Conservation (phyloP, 2,329 filamentous ascomycete species). For the Trichoderma sp. region DNA sequence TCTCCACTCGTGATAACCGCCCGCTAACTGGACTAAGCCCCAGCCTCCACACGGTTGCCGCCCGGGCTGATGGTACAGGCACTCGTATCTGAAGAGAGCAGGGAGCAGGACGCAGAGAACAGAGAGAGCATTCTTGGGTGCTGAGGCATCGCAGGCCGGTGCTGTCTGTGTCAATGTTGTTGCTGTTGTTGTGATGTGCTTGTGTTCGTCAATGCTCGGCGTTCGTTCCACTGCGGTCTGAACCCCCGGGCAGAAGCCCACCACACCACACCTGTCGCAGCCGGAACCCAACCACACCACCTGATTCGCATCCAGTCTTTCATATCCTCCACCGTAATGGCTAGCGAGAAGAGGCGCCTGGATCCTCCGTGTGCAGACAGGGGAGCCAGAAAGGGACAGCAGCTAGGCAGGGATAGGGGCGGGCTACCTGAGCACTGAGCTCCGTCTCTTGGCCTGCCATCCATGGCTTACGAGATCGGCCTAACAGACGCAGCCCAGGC, state of each 20-base stretch:
- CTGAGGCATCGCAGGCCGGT: background rate
- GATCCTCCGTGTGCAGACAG: conserved; percentile 21
- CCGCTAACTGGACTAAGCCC: conserved; percentile 19
- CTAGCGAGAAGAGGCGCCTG: conserved; percentile 21
- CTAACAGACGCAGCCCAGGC: conserved; percentile 19
- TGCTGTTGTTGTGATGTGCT: background rate
- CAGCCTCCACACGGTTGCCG: conserved; percentile 20
- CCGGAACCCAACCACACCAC: conserved; percentile 19
- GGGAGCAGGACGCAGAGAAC: background rate
- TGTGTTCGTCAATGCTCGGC: conserved; percentile 4
- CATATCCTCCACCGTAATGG: conserved; percentile 20
- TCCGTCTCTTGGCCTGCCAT: conserved; percentile 18
- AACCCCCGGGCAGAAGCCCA: conserved; percentile 12
- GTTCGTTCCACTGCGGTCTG: conserved; percentile 11
- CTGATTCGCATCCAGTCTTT: conserved; percentile 21
- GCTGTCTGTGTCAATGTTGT: background rate
- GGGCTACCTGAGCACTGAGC: conserved; percentile 19
- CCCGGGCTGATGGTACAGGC: conserved; percentile 14
- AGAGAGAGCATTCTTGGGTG: conserved; percentile 3
- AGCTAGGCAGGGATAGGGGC: conserved; percentile 18
- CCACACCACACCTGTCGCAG: conserved; percentile 18
- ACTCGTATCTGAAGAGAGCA: conserved; percentile 9
- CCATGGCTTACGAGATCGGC: conserved; percentile 23
- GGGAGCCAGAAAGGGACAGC: conserved; percentile 17
- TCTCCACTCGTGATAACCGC: conserved; percentile 20